These are phyloP conservation scores for Syncephalastrum monosporum DNA, from an alignment of 371 early-diverging fungal genomes.

Conservation along the genomic window DNA sequence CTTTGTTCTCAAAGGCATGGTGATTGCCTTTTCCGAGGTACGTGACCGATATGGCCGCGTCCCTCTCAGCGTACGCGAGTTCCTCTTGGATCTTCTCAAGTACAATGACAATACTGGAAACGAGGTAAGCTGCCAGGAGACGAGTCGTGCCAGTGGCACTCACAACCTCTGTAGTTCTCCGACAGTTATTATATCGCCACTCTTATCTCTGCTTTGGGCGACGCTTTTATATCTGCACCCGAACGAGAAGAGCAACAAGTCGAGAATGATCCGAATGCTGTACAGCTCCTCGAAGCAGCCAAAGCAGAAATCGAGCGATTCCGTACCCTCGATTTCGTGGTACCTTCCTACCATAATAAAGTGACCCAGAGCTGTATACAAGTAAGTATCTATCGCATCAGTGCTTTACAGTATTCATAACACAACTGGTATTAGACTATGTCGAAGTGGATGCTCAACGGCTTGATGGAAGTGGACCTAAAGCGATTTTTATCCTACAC, in stretches of 20 bases:
- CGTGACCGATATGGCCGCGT: slow-evolving; percentile 64
- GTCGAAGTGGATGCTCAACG: slow-evolving; percentile 59
- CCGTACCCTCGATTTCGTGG: slow-evolving; percentile 76
- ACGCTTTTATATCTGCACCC: slow-evolving; percentile 57
- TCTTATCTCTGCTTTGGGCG: slow-evolving; percentile 72
- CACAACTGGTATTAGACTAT: slow-evolving; percentile 17
- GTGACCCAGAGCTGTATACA: slow-evolving; percentile 80
- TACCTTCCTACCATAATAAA: slow-evolving; percentile 84
- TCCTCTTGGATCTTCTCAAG: slow-evolving; percentile 74
- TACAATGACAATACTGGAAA: slow-evolving; percentile 94
- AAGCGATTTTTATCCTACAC: slow-evolving; percentile 57
- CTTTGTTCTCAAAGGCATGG: slow-evolving; percentile 83
- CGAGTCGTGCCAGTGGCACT: too few species aligned
- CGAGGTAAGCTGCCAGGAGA: slow-evolving; percentile 11
- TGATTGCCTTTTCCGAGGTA: slow-evolving; percentile 72
- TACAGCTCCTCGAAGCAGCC: slow-evolving; percentile 52
- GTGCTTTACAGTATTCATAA: too few species aligned
- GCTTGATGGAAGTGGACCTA: slow-evolving; percentile 66
- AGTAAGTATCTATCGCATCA: slow-evolving; percentile 27
- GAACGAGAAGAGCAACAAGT: slow-evolving; percentile 13
- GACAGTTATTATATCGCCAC: slow-evolving; percentile 80
- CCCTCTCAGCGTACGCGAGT: slow-evolving; percentile 63
- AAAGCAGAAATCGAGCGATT: slow-evolving; percentile 80
- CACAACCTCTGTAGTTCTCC: slow-evolving; percentile 44
- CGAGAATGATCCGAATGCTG: slow-evolving; percentile 47